phyloP scores from a whole-genome alignment of 306 rosid species.

The Acacia crassicarpa region DNA sequence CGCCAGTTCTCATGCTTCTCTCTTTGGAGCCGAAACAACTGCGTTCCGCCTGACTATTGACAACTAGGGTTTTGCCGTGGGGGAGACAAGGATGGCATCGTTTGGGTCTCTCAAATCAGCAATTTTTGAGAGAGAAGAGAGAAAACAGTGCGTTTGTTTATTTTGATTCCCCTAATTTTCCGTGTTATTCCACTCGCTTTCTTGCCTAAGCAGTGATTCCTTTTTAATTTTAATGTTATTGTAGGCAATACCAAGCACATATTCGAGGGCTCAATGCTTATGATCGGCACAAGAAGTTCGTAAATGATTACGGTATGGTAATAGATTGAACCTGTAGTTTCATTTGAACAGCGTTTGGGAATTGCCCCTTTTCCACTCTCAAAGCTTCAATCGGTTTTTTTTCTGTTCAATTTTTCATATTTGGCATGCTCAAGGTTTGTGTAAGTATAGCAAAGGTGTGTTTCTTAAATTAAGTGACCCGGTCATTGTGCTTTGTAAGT shows the following conservation, averaged over 20 bases:
- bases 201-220: neutral
- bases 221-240: neutral
- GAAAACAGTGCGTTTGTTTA: conserved; percentile 39
- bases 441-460: neutral
- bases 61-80: neutral
- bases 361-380: neutral
- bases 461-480: neutral
- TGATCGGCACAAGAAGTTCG: conserved; percentile 49
- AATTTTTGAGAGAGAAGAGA: conserved; percentile 49
- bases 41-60: neutral
- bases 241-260: conserved; percentile 52
- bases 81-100: conserved; percentile 35
- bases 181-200: neutral
- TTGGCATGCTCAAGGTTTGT: neutral
- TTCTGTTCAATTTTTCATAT: neutral
- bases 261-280: conserved; percentile 56
- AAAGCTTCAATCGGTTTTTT: neutral
- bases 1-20: neutral
- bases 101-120: conserved; percentile 46
- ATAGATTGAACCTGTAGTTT: neutral
- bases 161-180: neutral
- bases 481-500: neutral
- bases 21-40: neutral
- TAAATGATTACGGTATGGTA: conserved; percentile 68
- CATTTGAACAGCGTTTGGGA: neutral